Percentiles rank a stretch among this genome's conserved stretches.
Conservation (phyloP, 1,139 yeast genomes). For the Protomyces macrosporus region DNA sequence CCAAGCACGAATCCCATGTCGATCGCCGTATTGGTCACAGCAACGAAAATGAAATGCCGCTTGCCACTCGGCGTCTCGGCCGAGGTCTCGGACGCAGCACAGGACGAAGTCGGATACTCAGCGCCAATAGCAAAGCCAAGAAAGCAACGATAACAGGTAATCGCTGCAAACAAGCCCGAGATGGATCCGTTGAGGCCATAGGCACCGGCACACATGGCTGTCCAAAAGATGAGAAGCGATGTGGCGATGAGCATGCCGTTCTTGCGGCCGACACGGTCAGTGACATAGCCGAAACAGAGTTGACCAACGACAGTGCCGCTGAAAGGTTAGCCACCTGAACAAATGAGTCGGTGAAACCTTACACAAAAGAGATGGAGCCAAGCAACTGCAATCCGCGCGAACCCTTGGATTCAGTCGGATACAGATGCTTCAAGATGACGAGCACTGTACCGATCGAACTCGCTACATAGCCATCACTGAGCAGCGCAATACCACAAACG, state of each 20-base stretch:
- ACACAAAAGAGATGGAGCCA: conserved; percentile 77
- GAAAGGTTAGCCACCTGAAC: background rate
- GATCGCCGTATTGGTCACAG: conserved; percentile 78
- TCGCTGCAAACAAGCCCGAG: conserved; percentile 70
- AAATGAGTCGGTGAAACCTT: background rate
- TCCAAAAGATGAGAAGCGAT: conserved; percentile 56
- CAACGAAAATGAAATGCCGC: conserved; percentile 55
- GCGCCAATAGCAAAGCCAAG: conserved; percentile 69
- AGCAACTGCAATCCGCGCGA: conserved; percentile 72
- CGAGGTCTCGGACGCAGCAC: conserved; percentile 90
- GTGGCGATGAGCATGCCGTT: conserved; percentile 76
- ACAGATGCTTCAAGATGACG: conserved; percentile 59
- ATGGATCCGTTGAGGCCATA: conserved; percentile 72
- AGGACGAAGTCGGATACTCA: conserved; percentile 90
- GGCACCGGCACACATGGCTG: conserved; percentile 67
- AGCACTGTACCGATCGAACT: conserved; percentile 65
- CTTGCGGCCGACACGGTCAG: conserved; percentile 75
- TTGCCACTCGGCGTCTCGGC: conserved; percentile 68
- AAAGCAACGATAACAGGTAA: conserved; percentile 79
- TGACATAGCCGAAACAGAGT: conserved; percentile 66
- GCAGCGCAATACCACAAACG: conserved; percentile 85
- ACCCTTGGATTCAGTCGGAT: conserved; percentile 56
- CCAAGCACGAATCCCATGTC: conserved; percentile 80
- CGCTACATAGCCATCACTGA: conserved; percentile 43
- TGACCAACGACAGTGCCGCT: conserved; percentile 83